Percentiles rank a stretch among this genome's conserved stretches.
These are phyloP conservation scores for Striga hermonthica DNA, from an alignment of 305 asterid genomes.

Conservation along the genomic window DNA sequence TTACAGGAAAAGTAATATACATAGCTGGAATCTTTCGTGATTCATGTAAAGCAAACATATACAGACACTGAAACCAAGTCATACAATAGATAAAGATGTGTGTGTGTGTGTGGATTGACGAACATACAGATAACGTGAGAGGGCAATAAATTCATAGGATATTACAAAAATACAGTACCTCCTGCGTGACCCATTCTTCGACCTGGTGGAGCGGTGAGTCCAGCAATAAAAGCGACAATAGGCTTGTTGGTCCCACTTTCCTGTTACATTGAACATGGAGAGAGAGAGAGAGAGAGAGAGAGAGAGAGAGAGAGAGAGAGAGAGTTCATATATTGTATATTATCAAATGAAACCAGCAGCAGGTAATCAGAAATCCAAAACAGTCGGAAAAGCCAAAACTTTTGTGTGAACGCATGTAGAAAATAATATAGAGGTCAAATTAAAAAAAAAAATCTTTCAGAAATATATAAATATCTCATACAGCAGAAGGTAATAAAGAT, in stretches of 20 bases:
- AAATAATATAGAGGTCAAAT: conserved; percentile 3
- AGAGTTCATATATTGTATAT: background rate
- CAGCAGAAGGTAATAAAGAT: background rate
- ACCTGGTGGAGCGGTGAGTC: conserved; percentile 99
- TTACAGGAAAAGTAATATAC: too few species aligned
- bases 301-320: background rate
- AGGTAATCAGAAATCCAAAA: conserved; percentile 21
- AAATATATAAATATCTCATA: background rate
- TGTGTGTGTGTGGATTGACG: too few species aligned
- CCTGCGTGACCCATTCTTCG: conserved; percentile 99
- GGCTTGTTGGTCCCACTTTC: conserved; percentile 93
- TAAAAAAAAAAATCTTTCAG: background rate
- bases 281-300: conserved; percentile 17
- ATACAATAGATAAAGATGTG: too few species aligned
- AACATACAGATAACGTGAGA: background rate
- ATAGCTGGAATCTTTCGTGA: too few species aligned
- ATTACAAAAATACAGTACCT: conserved; percentile 49
- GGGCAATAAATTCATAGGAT: conserved; percentile 16
- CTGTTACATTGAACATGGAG: conserved; percentile 41
- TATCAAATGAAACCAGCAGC: conserved; percentile 6
- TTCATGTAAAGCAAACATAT: too few species aligned
- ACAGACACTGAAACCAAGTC: too few species aligned
- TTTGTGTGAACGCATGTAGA: background rate
- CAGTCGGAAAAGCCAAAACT: conserved; percentile 1
- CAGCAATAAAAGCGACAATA: conserved; percentile 91